phyloP scores from a whole-genome alignment of 1,284 basidiomycete genomes.

The Abortiporus biennis region DNA sequence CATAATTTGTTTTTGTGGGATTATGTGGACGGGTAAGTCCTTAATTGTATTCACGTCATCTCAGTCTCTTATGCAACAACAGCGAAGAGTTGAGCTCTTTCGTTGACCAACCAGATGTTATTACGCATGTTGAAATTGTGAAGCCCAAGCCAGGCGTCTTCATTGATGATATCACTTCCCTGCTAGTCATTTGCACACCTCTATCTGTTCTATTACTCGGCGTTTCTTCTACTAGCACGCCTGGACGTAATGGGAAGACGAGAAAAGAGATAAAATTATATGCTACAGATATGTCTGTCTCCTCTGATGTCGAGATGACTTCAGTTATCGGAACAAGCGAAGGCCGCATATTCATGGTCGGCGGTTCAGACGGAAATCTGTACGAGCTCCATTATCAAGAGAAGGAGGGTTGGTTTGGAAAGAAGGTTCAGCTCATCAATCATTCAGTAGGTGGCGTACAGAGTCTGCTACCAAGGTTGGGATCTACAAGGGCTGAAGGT shows the following conservation, averaged over 20 bases:
- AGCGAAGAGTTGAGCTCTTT: slow-evolving; percentile 86
- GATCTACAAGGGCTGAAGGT: slow-evolving; percentile 58
- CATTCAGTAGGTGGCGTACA: slow-evolving; percentile 73
- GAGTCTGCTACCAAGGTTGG: slow-evolving; percentile 65
- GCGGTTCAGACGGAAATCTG: slow-evolving; percentile 80
- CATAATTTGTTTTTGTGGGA: slow-evolving; percentile 97
- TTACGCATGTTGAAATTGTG: slow-evolving; percentile 82
- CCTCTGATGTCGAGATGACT: slow-evolving; percentile 80
- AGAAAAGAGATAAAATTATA: slow-evolving; percentile 83
- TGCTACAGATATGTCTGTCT: slow-evolving; percentile 80
- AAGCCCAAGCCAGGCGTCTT: slow-evolving; percentile 81
- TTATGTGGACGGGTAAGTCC: slow-evolving; percentile 81
- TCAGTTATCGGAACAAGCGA: slow-evolving; percentile 75
- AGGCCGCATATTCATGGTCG: slow-evolving; percentile 90
- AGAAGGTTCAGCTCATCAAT: slow-evolving; percentile 77
- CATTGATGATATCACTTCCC: slow-evolving; percentile 85
- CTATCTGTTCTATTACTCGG: slow-evolving; percentile 84
- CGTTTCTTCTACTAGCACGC: slow-evolving; percentile 53
- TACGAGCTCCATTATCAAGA: slow-evolving; percentile 95
- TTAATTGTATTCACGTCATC: background rate
- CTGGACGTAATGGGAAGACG: slow-evolving; percentile 38
- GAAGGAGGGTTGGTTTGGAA: slow-evolving; percentile 91
- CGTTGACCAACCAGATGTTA: slow-evolving; percentile 87
- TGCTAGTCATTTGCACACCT: slow-evolving; percentile 90
- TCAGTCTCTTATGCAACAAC: slow-evolving; percentile 7